These are phyloP conservation scores for Kalmusia sp. DNA, from an alignment of 2,329 filamentous ascomycete species.

Conservation along the genomic window DNA sequence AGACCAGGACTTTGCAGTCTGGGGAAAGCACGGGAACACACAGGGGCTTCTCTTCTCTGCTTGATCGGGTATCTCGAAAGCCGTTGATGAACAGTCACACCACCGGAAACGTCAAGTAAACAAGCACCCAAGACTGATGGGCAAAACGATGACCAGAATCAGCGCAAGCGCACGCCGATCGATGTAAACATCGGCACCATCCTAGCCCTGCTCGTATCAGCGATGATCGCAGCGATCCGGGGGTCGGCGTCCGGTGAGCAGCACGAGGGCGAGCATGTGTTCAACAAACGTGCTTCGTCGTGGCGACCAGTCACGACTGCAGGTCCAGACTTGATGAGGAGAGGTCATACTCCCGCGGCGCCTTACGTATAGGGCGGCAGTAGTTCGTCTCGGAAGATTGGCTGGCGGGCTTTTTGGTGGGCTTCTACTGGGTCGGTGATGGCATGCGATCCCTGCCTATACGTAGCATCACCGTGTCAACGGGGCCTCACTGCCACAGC, in stretches of 20 bases:
- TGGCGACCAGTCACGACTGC: neutral
- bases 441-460: neutral
- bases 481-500: conserved; percentile 17
- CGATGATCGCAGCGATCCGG: conserved; percentile 12
- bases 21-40: too few species aligned
- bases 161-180: too few species aligned
- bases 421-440: neutral
- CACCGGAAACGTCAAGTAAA: too few species aligned
- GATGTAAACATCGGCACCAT: neutral
- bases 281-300: neutral
- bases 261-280: neutral
- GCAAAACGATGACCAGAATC: too few species aligned
- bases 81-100: too few species aligned
- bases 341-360: neutral
- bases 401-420: neutral
- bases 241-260: neutral
- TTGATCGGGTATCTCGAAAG: too few species aligned
- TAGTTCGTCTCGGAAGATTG: neutral
- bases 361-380: neutral
- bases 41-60: too few species aligned
- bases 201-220: conserved; percentile 1
- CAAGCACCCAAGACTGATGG: too few species aligned
- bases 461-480: conserved; percentile 13
- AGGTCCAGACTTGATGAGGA: neutral
- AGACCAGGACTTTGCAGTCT: too few species aligned